These are phyloP conservation scores for Geosmithia putterillii DNA, from an alignment of 2,329 filamentous ascomycete genomes.

Conservation along the genomic window DNA sequence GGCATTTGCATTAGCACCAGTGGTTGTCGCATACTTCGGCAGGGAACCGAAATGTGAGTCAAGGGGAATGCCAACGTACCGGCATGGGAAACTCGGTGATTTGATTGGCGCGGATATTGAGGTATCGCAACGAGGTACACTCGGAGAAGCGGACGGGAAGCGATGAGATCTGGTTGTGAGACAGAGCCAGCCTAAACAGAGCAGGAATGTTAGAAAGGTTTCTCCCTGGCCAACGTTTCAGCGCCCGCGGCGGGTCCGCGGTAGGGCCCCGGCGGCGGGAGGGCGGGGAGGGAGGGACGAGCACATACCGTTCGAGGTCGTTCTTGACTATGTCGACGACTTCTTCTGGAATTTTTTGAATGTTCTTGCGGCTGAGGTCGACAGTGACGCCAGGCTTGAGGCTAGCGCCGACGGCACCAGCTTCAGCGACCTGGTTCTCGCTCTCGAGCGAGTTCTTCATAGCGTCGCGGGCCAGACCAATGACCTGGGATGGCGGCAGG, in stretches of 20 bases:
- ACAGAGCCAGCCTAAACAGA: conserved; percentile 54
- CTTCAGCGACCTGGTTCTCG: conserved; percentile 51
- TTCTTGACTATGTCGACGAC: conserved; percentile 64
- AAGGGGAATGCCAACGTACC: conserved; percentile 38
- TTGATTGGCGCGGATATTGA: conserved; percentile 68
- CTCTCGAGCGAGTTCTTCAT: conserved; percentile 56
- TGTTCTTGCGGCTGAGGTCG: conserved; percentile 64
- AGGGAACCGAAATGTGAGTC: conserved; percentile 24
- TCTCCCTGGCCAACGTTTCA: background rate
- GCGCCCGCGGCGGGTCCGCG: background rate
- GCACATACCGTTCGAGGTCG: conserved; percentile 54
- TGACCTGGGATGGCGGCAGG: conserved; percentile 50
- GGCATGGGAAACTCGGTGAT: conserved; percentile 50
- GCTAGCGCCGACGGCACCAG: conserved; percentile 43
- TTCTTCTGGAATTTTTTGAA: conserved; percentile 58
- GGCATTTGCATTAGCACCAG: background rate
- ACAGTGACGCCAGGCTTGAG: conserved; percentile 64
- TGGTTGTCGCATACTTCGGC: background rate
- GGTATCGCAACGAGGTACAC: conserved; percentile 65
- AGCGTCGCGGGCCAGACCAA: conserved; percentile 51
- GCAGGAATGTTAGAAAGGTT: background rate
- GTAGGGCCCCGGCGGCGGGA: too few relatives aligned
- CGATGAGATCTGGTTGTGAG: conserved; percentile 64
- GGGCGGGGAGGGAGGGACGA: too few relatives aligned
- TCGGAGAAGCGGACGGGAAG: conserved; percentile 62